Conservation (phyloP, 2,329 filamentous ascomycete species). For the Neofusicoccum kwambonambiense region DNA sequence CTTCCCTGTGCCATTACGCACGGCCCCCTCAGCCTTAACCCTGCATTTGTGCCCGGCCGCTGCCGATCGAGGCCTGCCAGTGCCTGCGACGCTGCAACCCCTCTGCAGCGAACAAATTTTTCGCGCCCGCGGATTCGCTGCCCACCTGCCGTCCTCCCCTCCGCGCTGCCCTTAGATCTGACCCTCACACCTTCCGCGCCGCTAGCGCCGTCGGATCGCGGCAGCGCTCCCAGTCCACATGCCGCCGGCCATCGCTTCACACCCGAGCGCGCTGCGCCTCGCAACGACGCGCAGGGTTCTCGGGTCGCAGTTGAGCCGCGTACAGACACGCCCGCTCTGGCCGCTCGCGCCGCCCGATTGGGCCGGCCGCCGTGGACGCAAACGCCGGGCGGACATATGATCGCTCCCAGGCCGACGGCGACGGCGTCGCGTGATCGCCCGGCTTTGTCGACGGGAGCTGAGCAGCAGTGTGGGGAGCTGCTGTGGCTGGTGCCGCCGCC, state of each 20-base stretch:
- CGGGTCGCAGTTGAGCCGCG: slow-evolving; percentile 8
- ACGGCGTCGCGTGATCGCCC: slow-evolving; percentile 11
- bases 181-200: slow-evolving; percentile 63
- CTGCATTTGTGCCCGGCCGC: slow-evolving; percentile 13
- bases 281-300: background rate
- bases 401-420: background rate
- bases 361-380: background rate
- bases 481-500: background rate
- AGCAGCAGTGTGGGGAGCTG: background rate
- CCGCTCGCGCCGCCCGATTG: slow-evolving; percentile 10
- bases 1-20: slow-evolving; percentile 11
- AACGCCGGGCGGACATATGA: background rate
- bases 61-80: slow-evolving; percentile 18
- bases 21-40: slow-evolving; percentile 7
- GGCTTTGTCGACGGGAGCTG: background rate
- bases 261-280: slow-evolving; percentile 12
- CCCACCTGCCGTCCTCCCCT: background rate
- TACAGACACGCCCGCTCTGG: background rate
- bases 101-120: background rate
- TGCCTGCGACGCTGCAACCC: slow-evolving; percentile 7
- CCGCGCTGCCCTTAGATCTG: slow-evolving; percentile 62
- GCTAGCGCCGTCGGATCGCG: slow-evolving; percentile 55
- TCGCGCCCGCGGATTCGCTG: slow-evolving; percentile 9
- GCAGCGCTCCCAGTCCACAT: background rate
- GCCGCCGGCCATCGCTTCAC: background rate